These are phyloP conservation scores for Entophlyctis luteolus DNA, from an alignment of 192 early-diverging fungal species.

Conservation along the genomic window DNA sequence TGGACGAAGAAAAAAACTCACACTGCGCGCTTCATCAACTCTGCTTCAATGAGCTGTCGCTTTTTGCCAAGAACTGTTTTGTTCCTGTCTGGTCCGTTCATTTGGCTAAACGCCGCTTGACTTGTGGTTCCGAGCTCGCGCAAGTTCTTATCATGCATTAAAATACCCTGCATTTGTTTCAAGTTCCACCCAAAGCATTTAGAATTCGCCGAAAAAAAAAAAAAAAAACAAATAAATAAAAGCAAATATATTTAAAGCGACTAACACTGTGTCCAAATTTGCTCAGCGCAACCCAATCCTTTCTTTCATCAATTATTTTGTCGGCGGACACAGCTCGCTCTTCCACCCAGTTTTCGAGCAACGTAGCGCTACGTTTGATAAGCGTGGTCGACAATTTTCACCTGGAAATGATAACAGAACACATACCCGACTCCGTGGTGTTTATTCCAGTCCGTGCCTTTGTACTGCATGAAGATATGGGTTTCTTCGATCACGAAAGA, in stretches of 20 bases:
- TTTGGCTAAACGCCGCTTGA: background rate
- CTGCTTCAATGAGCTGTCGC: conserved; percentile 34
- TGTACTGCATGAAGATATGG: no score
- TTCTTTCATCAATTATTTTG: conserved; percentile 36
- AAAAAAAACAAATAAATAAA: no score
- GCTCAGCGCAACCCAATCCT: conserved; percentile 29
- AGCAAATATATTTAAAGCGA: no score
- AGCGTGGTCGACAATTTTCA: background rate
- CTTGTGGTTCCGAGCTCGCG: conserved; percentile 7
- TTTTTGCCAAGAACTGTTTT: conserved; percentile 17
- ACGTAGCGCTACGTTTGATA: conserved; percentile 29
- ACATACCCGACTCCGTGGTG: conserved; percentile 45
- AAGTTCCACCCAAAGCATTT: background rate
- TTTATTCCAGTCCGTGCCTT: conserved; percentile 46
- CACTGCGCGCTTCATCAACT: conserved; percentile 42
- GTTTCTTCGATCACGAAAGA: background rate
- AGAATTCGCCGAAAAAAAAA: no score
- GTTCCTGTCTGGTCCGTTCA: background rate
- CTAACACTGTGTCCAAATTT: conserved; percentile 41
- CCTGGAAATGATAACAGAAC: background rate
- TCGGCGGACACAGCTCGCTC: conserved; percentile 47
- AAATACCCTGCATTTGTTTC: conserved; percentile 17
- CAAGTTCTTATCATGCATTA: background rate
- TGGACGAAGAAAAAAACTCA: conserved; percentile 6
- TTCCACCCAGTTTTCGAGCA: conserved; percentile 57